Evolutionary conservation across 1,284 basidiomycete species (phyloP).

Genomic region (Ceratobasidium theobromae): DNA sequence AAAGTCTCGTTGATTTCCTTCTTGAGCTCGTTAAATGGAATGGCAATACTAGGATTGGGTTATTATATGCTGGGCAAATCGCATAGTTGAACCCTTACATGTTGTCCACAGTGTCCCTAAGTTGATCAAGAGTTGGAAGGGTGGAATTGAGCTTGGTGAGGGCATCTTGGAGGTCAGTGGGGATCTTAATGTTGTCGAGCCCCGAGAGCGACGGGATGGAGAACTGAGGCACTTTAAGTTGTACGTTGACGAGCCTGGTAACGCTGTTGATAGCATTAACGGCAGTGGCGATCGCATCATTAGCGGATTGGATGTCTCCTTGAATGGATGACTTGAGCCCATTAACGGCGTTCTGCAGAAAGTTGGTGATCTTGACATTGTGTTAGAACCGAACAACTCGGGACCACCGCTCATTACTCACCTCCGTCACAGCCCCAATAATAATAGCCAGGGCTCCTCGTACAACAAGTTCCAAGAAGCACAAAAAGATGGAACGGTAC

Average conservation of each 20-base stretch:
- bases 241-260: slow-evolving; percentile 59
- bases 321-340: slow-evolving; percentile 68
- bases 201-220: slow-evolving; percentile 67
- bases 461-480: slow-evolving; percentile 88
- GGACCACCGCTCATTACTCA: slow-evolving; percentile 45
- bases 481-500: slow-evolving; percentile 89
- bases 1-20: slow-evolving; percentile 86
- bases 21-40: slow-evolving; percentile 83
- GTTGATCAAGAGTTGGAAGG: slow-evolving; percentile 74
- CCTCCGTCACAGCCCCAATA: slow-evolving; percentile 78
- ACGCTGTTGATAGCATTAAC: slow-evolving; percentile 71
- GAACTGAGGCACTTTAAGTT: slow-evolving; percentile 69
- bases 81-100: slow-evolving; percentile 54
- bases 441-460: slow-evolving; percentile 77
- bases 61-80: not conserved
- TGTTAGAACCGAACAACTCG: not conserved
- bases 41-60: slow-evolving; percentile 60
- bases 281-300: slow-evolving; percentile 65
- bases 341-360: slow-evolving; percentile 62
- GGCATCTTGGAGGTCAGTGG: slow-evolving; percentile 72
- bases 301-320: slow-evolving; percentile 65
- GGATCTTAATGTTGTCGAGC: slow-evolving; percentile 79
- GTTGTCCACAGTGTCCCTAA: slow-evolving; percentile 70
- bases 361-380: slow-evolving; percentile 61
- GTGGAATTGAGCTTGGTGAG: slow-evolving; percentile 76